phyloP scores from a whole-genome alignment of 2,329 filamentous ascomycete species.

The Pseudogymnoascus sp. region DNA sequence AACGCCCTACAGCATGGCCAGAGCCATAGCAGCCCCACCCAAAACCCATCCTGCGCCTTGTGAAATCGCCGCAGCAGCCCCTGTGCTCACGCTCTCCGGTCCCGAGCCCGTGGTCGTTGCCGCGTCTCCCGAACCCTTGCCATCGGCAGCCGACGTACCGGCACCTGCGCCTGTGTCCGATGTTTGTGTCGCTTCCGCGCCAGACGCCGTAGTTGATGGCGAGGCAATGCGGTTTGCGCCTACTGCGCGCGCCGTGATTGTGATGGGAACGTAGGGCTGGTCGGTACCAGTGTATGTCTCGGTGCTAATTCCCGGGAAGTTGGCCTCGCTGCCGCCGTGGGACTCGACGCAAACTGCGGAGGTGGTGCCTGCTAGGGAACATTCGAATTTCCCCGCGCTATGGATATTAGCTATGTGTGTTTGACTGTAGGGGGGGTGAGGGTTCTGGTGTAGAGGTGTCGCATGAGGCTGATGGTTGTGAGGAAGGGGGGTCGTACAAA shows the following conservation, averaged over 20 bases:
- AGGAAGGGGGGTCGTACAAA: conserved; percentile 13
- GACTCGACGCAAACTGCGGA: conserved; percentile 20
- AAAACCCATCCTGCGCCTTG: conserved; percentile 14
- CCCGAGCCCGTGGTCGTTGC: conserved; percentile 2
- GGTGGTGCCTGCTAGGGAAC: conserved; percentile 18
- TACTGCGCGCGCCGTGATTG: conserved; percentile 14
- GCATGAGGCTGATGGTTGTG: not conserved
- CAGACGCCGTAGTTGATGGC: not conserved
- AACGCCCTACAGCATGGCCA: conserved; percentile 13
- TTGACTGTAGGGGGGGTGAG: not conserved
- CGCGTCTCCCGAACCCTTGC: not conserved
- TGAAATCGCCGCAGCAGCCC: conserved; percentile 13
- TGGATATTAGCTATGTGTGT: not conserved
- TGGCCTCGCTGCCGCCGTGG: conserved; percentile 17
- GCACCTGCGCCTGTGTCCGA: conserved; percentile 8
- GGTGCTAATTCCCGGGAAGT: conserved; percentile 17
- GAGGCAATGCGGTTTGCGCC: not conserved
- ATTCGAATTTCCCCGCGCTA: conserved; percentile 17
- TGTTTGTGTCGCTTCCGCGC: not conserved
- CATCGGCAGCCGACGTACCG: not conserved
- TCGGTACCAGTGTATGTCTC: conserved; percentile 16
- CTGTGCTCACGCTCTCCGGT: conserved; percentile 7
- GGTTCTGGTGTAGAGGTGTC: too few relatives aligned
- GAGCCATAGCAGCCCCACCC: conserved; percentile 17
- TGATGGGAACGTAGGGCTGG: conserved; percentile 16